phyloP scores from a whole-genome alignment of 139 green algal genomes.

The Zygnema cylindricum region DNA sequence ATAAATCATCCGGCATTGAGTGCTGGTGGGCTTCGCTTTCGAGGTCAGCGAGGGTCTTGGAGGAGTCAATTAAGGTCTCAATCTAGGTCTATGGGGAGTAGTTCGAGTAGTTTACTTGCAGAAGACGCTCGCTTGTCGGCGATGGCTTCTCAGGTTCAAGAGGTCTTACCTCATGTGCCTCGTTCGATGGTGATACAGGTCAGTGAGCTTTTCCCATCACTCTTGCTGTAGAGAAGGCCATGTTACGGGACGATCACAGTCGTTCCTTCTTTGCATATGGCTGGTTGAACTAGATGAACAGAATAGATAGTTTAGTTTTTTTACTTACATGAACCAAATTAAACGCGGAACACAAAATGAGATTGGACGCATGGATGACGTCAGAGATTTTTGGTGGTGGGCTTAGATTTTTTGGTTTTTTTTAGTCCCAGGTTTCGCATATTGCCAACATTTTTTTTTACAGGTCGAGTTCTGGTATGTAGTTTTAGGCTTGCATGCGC shows the following conservation, averaged over 20 bases:
- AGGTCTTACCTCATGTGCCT: constrained; percentile 29
- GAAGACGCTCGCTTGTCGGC: constrained; percentile 1
- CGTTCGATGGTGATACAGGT: constrained; percentile 31
- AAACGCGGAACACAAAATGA: too few species aligned
- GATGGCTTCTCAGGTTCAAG: constrained; percentile 28
- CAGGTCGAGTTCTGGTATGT: too few species aligned
- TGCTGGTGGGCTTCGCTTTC: constrained; percentile 30
- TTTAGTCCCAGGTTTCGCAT: neutral
- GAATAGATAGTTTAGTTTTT: too few species aligned
- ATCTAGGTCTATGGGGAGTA: neutral
- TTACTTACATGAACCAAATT: too few species aligned
- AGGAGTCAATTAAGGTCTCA: neutral
- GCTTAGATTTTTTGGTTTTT: neutral
- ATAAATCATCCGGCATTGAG: neutral
- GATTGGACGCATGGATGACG: neutral
- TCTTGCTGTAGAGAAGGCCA: too few species aligned
- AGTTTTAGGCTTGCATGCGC: too few species aligned
- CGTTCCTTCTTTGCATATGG: neutral
- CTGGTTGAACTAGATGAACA: too few species aligned
- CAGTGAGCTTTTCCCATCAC: neutral
- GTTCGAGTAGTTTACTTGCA: neutral
- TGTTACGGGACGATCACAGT: too few species aligned
- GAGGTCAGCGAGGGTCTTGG: constrained; percentile 5
- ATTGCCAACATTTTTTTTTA: neutral
- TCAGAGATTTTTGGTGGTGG: neutral